These are phyloP conservation scores for Aspergillus vadensis DNA, from an alignment of 2,329 filamentous ascomycete genomes.

Conservation along the genomic window DNA sequence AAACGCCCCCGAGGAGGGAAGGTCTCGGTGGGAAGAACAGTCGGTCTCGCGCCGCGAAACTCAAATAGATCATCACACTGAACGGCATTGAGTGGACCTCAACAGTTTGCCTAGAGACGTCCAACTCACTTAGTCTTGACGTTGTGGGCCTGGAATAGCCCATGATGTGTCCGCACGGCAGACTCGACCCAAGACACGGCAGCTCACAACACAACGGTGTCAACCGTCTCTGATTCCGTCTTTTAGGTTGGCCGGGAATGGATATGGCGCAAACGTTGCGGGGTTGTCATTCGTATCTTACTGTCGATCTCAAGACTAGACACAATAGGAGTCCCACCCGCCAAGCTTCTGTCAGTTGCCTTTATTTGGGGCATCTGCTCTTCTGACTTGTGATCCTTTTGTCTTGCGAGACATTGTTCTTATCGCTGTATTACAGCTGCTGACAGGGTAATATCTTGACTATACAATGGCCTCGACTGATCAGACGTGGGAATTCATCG, in stretches of 20 bases:
- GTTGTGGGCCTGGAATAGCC: background rate
- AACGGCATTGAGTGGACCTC: background rate
- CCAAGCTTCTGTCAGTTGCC: background rate
- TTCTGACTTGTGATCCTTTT: too few species aligned
- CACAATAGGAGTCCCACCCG: background rate
- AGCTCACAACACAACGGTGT: background rate
- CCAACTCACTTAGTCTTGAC: background rate
- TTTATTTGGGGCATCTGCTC: background rate
- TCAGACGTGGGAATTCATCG: constrained; percentile 10
- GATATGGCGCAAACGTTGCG: background rate
- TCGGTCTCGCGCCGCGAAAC: too few species aligned
- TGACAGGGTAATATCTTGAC: too few species aligned
- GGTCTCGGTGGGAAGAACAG: too few species aligned
- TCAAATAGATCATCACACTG: background rate
- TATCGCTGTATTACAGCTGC: too few species aligned
- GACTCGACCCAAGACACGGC: background rate
- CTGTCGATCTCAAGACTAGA: background rate
- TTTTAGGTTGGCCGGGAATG: background rate
- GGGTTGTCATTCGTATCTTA: background rate
- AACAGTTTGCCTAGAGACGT: background rate
- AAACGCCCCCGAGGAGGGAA: too few species aligned
- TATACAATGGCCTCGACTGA: background rate
- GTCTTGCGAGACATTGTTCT: too few species aligned
- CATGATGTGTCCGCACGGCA: background rate
- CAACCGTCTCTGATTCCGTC: background rate